Evolutionary conservation across 2,329 filamentous ascomycete genomes (phyloP).

Genomic region (Fusarium robinianum): DNA sequence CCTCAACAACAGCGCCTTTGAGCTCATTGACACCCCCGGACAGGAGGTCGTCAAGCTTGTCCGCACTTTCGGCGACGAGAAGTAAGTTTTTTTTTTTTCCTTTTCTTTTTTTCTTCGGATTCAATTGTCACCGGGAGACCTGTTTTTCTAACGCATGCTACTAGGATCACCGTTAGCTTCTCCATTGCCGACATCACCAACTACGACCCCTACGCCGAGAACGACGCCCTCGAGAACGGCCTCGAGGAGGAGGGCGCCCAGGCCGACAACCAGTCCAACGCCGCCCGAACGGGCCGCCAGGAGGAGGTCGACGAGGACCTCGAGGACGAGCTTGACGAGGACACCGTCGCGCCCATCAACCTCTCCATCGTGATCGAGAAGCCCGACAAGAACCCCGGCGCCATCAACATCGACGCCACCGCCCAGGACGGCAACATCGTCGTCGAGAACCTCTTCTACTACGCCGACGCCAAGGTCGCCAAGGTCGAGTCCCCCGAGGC

Average conservation of each 20-base stretch:
- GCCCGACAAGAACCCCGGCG: conserved; percentile 69
- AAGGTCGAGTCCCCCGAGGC: conserved; percentile 75
- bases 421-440: conserved; percentile 85
- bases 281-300: conserved; percentile 59
- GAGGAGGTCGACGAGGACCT: conserved; percentile 52
- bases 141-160: conserved; percentile 20
- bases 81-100: no score
- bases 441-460: conserved; percentile 91
- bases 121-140: conserved; percentile 3
- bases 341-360: conserved; percentile 74
- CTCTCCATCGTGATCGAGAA: conserved; percentile 90
- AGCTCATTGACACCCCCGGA: conserved; percentile 80
- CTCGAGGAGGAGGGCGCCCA: conserved; percentile 49
- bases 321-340: conserved; percentile 58
- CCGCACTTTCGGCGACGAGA: conserved; percentile 84
- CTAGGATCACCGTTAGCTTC: conserved; percentile 51
- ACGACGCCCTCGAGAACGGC: conserved; percentile 47
- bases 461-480: conserved; percentile 76
- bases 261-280: conserved; percentile 57
- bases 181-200: conserved; percentile 49
- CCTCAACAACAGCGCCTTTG: conserved; percentile 80
- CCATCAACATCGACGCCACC: conserved; percentile 82
- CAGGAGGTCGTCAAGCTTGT: conserved; percentile 86
- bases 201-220: conserved; percentile 46
- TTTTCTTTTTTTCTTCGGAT: no score